A percentile compares a stretch with the other conserved stretches of the same genome.
Evolutionary conservation across 225 moss, liverwort and hornwort genomes (phyloP).

Genomic region (Sphagnum contortum): DNA sequence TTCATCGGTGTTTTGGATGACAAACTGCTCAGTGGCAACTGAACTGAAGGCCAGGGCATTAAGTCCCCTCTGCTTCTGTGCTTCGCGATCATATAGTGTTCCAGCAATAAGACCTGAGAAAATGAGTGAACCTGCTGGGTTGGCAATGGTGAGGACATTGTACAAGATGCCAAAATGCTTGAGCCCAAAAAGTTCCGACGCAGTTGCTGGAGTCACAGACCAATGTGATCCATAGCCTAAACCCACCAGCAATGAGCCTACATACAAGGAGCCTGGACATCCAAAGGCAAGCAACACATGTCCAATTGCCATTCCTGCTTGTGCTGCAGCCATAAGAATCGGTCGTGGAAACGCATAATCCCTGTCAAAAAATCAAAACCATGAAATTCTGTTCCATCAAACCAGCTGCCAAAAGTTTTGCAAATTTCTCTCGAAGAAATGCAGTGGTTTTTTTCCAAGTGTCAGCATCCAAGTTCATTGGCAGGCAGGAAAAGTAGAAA

Average conservation of each 20-base stretch:
- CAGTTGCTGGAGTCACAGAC: constrained; percentile 53
- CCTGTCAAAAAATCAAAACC: too few relatives aligned
- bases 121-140: constrained; percentile 36
- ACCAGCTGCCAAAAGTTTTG: too few relatives aligned
- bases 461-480: too few relatives aligned
- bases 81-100: constrained; percentile 41
- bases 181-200: constrained; percentile 53
- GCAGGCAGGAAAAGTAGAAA: too few relatives aligned
- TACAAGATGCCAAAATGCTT: constrained; percentile 40
- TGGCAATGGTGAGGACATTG: constrained; percentile 42
- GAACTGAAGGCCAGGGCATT: constrained; percentile 2
- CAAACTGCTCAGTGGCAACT: not conserved
- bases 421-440: too few relatives aligned
- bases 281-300: constrained; percentile 8
- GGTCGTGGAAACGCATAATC: constrained; percentile 4
- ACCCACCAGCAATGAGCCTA: constrained; percentile 51
- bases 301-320: constrained; percentile 1
- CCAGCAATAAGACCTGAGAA: constrained; percentile 50
- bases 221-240: constrained; percentile 51
- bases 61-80: constrained; percentile 29
- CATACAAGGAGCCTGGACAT: constrained; percentile 15
- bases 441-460: too few relatives aligned
- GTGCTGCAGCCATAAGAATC: constrained; percentile 5
- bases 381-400: too few relatives aligned
- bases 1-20: constrained; percentile 7